These are phyloP conservation scores for Ustilago esculenta DNA, from an alignment of 1,284 basidiomycete genomes.

Conservation along the genomic window DNA sequence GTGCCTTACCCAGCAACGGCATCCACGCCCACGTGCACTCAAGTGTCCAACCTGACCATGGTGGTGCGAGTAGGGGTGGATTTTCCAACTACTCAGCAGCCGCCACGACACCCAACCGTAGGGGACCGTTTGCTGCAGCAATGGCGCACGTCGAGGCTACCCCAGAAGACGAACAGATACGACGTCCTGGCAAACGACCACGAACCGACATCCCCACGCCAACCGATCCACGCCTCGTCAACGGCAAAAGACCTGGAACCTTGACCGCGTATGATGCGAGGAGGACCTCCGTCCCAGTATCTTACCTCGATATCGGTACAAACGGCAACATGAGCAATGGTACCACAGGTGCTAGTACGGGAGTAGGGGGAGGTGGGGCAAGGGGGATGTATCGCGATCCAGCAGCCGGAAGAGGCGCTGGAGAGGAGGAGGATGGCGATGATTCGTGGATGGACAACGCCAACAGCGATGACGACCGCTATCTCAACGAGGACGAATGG, in stretches of 20 bases:
- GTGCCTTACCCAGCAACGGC: slow-evolving; percentile 13
- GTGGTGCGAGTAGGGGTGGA: no score
- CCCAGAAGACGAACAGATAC: slow-evolving; percentile 44
- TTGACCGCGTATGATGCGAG: neutral
- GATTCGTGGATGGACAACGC: slow-evolving; percentile 38
- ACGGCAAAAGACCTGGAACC: slow-evolving; percentile 5
- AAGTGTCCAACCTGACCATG: no score
- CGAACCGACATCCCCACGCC: slow-evolving; percentile 17
- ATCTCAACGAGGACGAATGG: slow-evolving; percentile 43
- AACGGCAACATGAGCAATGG: slow-evolving; percentile 16
- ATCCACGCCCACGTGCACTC: neutral
- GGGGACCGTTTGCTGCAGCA: slow-evolving; percentile 10
- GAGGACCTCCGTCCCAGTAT: slow-evolving; percentile 10
- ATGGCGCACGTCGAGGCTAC: slow-evolving; percentile 25
- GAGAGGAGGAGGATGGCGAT: slow-evolving; percentile 17
- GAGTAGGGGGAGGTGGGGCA: neutral
- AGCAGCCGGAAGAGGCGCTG: slow-evolving; percentile 1
- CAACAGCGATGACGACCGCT: slow-evolving; percentile 34
- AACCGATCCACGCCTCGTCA: slow-evolving; percentile 18
- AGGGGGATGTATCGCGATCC: slow-evolving; percentile 8
- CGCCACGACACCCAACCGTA: slow-evolving; percentile 19
- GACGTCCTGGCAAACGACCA: slow-evolving; percentile 35
- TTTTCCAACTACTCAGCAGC: slow-evolving; percentile 10
- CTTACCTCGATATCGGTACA: slow-evolving; percentile 19
- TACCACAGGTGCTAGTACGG: neutral